A percentile compares a stretch with the other conserved stretches of the same genome.
phyloP scores from a whole-genome alignment of 2,329 filamentous ascomycete genomes.

The Cordyceps tenuipes region DNA sequence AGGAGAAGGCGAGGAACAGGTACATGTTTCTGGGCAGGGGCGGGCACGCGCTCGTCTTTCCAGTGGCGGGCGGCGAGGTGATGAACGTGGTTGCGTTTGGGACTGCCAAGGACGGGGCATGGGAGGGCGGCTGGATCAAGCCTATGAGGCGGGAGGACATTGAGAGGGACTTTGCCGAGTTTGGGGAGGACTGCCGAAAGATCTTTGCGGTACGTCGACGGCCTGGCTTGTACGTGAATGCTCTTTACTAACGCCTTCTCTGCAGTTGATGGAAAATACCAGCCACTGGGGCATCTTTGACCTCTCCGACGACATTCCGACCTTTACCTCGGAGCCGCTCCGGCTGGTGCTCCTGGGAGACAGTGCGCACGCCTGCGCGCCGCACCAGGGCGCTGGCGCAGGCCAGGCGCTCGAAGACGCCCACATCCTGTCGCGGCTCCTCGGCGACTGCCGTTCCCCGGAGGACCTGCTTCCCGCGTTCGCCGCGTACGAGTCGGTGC shows the following conservation, averaged over 20 bases:
- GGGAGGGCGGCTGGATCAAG: conserved; percentile 11
- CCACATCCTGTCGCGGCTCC: conserved; percentile 9
- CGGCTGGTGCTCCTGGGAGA: conserved; percentile 13
- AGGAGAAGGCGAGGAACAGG: conserved; percentile 22
- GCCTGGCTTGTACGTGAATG: not conserved
- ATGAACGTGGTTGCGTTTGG: conserved; percentile 47
- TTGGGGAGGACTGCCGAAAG: conserved; percentile 11
- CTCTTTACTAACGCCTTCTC: not conserved
- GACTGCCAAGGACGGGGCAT: conserved; percentile 18
- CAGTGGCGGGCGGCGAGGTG: conserved; percentile 44
- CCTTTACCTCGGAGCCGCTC: conserved; percentile 3
- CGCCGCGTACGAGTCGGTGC: conserved; percentile 8
- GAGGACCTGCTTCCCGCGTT: conserved; percentile 3
- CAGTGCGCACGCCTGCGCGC: conserved; percentile 13
- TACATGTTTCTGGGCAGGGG: conserved; percentile 33
- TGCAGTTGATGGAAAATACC: conserved; percentile 11
- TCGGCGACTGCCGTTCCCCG: conserved; percentile 4
- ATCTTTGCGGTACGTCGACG: not conserved
- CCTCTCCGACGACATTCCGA: conserved; percentile 9
- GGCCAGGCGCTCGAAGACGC: conserved; percentile 13
- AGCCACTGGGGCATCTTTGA: conserved; percentile 10
- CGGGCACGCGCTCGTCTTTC: conserved; percentile 51
- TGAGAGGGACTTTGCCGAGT: conserved; percentile 7
- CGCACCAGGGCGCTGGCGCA: conserved; percentile 12
- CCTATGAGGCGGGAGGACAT: conserved; percentile 7